Base-by-base conservation (phyloP, 306 rosid species). In the Lathyrus aphaca region DNA sequence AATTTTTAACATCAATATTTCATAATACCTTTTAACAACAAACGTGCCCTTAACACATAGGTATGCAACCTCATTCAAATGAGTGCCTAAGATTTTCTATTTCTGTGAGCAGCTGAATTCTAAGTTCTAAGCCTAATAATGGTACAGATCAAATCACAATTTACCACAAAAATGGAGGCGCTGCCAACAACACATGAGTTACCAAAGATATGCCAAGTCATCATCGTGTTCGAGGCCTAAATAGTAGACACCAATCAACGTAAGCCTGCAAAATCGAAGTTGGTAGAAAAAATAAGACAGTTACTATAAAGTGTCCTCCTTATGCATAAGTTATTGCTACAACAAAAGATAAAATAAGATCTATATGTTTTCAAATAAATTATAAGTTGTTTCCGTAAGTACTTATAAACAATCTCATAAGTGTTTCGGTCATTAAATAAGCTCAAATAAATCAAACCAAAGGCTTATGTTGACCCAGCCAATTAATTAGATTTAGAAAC, bases 261-360 rank as follows among this genome's bases (percentile, higher is more conserved):
- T 82, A 76, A 92, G 91, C 96, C 98, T 92, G 96, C 89, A 87
- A 72, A 80, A 38, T 68, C 48, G 73, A 76, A 72, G 30, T 59
- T 29, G 66, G 72, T 32, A 73, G 71, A 67, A 76, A 72, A 53
- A 25, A 25, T 25, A 25, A 25, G 29, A 25, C 29, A 25, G 29
- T 25, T 25, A 25, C 4, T 25, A 25, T 25, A 25, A 25, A 2
- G 29, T 25, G 29, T 25, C 68, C 68, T 1, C 8, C 8, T 30
- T 30, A 30, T 30, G 35, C 35, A 30, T 30, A 30, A 4, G 35
- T 30, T 30, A 30, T 30, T 30, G 6, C 35, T 30, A 30, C 35
- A 30, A 29, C 32, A 4, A 29, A 30, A 30, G 35, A 30, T 30
- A 30, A 30, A 4, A 30, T 30, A 30, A 30, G 5, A 30, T 30